These are phyloP conservation scores for Aureobasidium namibiae DNA, from an alignment of 2,329 filamentous ascomycete genomes.

Conservation along the genomic window DNA sequence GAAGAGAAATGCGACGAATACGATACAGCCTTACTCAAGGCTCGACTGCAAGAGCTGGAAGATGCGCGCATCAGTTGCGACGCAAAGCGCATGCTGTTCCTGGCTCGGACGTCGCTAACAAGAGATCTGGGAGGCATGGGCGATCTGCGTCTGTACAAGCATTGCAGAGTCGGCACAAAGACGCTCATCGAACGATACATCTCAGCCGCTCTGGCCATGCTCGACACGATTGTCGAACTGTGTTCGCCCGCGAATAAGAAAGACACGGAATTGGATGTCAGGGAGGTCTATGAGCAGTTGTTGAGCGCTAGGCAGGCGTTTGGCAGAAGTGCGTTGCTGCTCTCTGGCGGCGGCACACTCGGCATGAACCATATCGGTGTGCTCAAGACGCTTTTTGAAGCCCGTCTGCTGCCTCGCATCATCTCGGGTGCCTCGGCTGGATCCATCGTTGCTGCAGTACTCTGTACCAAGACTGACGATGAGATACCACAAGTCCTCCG, in stretches of 20 bases:
- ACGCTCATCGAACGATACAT: conserved; percentile 80
- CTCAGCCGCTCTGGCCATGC: conserved; percentile 65
- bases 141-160: conserved; percentile 70
- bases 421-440: conserved; percentile 83
- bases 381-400: conserved; percentile 69
- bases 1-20: conserved; percentile 62
- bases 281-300: conserved; percentile 58
- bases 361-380: conserved; percentile 91
- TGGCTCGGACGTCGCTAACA: conserved; percentile 71
- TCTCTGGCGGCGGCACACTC: conserved; percentile 82
- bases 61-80: conserved; percentile 65
- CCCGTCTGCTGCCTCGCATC: conserved; percentile 69
- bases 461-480: conserved; percentile 69
- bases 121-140: conserved; percentile 82
- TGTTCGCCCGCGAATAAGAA: conserved; percentile 31
- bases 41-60: conserved; percentile 65
- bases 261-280: conserved; percentile 49
- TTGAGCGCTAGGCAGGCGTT: conserved; percentile 69
- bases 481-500: conserved; percentile 64
- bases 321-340: conserved; percentile 71
- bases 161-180: conserved; percentile 81
- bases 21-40: conserved; percentile 59
- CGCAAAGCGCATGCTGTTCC: conserved; percentile 66
- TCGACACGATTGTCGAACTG: conserved; percentile 61
- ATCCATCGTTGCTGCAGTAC: conserved; percentile 73